A percentile compares a stretch with the other conserved stretches of the same genome.
Conservation (phyloP, 2,329 filamentous ascomycete genomes). For the Paramyrothecium sp. region DNA sequence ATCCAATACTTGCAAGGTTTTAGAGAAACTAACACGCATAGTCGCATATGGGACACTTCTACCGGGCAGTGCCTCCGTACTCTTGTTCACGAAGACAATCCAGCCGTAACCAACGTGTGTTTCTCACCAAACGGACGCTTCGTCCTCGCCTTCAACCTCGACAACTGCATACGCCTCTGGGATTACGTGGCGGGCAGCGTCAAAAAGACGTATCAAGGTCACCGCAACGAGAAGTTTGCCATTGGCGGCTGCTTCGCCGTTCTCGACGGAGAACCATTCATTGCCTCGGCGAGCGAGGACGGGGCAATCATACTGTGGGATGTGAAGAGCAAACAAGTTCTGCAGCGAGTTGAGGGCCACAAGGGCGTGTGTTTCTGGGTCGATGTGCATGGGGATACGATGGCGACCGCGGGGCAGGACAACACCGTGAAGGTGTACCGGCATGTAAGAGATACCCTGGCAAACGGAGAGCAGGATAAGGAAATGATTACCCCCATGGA, state of each 20-base stretch:
- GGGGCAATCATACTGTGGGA: slow-evolving; percentile 88
- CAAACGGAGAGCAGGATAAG: slow-evolving; percentile 31
- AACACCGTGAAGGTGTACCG: slow-evolving; percentile 50
- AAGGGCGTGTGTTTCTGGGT: slow-evolving; percentile 65
- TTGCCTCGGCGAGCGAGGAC: slow-evolving; percentile 84
- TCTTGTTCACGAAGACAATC: slow-evolving; percentile 94
- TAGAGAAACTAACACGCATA: slow-evolving; percentile 28
- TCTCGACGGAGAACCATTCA: slow-evolving; percentile 51
- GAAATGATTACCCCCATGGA: slow-evolving; percentile 59
- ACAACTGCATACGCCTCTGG: slow-evolving; percentile 89
- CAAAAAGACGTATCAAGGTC: slow-evolving; percentile 96
- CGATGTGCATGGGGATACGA: slow-evolving; percentile 54
- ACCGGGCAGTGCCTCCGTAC: slow-evolving; percentile 95
- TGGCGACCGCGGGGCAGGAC: slow-evolving; percentile 59
- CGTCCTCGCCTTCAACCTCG: slow-evolving; percentile 87
- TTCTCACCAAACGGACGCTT: slow-evolving; percentile 95
- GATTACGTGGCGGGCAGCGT: slow-evolving; percentile 89
- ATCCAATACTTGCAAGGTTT: slow-evolving; percentile 1
- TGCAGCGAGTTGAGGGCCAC: slow-evolving; percentile 63
- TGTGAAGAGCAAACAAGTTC: slow-evolving; percentile 76
- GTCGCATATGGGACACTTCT: slow-evolving; percentile 90
- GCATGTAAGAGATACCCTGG: slow-evolving; percentile 18
- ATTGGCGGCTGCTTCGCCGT: slow-evolving; percentile 82
- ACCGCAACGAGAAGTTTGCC: slow-evolving; percentile 79
- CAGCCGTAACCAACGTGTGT: slow-evolving; percentile 81